Evolutionary conservation across 2,329 filamentous ascomycete genomes (phyloP).

Genomic region (Geosmithia putterillii): DNA sequence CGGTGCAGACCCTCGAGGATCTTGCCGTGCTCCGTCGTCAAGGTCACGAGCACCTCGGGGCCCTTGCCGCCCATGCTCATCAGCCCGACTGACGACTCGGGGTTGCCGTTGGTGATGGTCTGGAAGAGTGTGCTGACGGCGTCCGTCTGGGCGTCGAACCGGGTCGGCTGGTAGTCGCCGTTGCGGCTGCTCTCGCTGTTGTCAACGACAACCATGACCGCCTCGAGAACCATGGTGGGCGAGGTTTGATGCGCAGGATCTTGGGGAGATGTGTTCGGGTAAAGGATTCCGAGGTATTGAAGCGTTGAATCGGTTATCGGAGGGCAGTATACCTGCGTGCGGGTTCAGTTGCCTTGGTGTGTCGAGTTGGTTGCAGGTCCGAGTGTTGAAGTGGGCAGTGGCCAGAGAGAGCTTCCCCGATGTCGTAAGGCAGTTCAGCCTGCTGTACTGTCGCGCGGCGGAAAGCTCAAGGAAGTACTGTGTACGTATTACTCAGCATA

Average conservation of each 20-base stretch:
- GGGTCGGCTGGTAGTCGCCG: conserved; percentile 81
- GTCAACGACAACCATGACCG: conserved; percentile 98
- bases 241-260: conserved; percentile 10
- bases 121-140: conserved; percentile 92
- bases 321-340: neutral
- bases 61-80: conserved; percentile 99
- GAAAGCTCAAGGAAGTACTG: neutral
- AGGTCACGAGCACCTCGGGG: conserved; percentile 92
- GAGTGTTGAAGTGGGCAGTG: conserved; percentile 9
- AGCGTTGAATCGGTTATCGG: neutral
- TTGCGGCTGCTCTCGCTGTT: conserved; percentile 98
- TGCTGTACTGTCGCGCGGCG: conserved; percentile 11
- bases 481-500: neutral
- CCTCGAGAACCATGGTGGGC: conserved; percentile 89
- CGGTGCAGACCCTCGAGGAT: conserved; percentile 85
- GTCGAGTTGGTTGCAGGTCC: neutral
- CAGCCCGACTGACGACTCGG: conserved; percentile 90
- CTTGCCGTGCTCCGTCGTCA: conserved; percentile 93
- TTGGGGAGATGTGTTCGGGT: neutral
- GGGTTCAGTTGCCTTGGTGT: neutral
- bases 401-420: conserved; percentile 5
- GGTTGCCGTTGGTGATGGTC: conserved; percentile 87
- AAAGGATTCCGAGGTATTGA: neutral
- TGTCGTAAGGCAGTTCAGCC: conserved; percentile 35
- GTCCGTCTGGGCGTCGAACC: conserved; percentile 93